Conservation (phyloP, 2,329 filamentous ascomycete genomes). For the Alternaria consortialis region DNA sequence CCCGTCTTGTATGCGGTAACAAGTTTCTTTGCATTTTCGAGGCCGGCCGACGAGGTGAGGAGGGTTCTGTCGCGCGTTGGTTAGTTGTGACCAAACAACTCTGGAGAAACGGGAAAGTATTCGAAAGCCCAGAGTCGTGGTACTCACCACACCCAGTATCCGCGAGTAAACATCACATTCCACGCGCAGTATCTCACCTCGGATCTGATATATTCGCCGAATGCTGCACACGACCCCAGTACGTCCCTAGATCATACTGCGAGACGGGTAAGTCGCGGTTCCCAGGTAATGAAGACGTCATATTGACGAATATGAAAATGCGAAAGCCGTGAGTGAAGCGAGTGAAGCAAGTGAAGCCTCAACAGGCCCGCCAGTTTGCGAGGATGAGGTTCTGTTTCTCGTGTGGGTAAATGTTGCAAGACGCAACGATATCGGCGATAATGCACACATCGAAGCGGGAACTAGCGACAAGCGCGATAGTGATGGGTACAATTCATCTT, state of each 20-base stretch:
- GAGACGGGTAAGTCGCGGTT: slow-evolving; percentile 87
- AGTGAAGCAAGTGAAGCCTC: slow-evolving; percentile 10
- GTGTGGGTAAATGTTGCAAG: slow-evolving; percentile 15
- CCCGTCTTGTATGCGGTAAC: slow-evolving; percentile 88
- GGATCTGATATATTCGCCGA: slow-evolving; percentile 91
- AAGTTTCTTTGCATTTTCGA: slow-evolving; percentile 85
- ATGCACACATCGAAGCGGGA: slow-evolving; percentile 19
- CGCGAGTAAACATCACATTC: slow-evolving; percentile 17
- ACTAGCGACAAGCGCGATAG: slow-evolving; percentile 20
- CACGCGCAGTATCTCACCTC: slow-evolving; percentile 71
- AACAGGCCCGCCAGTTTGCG: slow-evolving; percentile 5
- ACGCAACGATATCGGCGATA: slow-evolving; percentile 27
- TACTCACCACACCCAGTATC: slow-evolving; percentile 49
- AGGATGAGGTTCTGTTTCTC: slow-evolving; percentile 3
- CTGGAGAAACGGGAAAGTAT: slow-evolving; percentile 10
- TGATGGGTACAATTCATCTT: slow-evolving; percentile 1
- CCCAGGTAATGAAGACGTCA: slow-evolving; percentile 70
- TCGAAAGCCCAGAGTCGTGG: slow-evolving; percentile 40
- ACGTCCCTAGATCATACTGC: slow-evolving; percentile 90
- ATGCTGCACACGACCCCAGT: slow-evolving; percentile 94
- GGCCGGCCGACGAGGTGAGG: slow-evolving; percentile 77
- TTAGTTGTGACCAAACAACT: neutral
- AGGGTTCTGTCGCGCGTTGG: slow-evolving; percentile 71
- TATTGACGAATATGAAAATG: slow-evolving; percentile 35
- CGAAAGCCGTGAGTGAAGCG: slow-evolving; percentile 8